phyloP scores from a whole-genome alignment of 1,139 yeast species.

The Trichomonascaceae sp. region DNA sequence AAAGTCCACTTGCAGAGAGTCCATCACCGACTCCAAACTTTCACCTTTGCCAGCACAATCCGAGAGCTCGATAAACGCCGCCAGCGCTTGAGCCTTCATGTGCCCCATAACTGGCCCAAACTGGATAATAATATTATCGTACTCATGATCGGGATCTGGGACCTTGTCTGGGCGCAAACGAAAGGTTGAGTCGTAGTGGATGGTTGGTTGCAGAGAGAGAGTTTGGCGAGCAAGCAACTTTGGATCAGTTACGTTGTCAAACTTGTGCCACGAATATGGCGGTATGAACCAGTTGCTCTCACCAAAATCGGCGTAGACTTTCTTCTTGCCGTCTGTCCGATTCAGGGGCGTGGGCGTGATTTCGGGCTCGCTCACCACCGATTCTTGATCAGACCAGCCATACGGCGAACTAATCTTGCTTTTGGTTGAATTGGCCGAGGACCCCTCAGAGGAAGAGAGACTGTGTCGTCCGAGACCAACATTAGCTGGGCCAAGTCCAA shows the following conservation, averaged over 20 bases:
- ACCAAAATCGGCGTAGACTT: slow-evolving; percentile 1
- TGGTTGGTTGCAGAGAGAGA: slow-evolving; percentile 25
- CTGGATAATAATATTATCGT: slow-evolving; percentile 43
- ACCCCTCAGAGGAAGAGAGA: background rate
- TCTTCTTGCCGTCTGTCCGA: background rate
- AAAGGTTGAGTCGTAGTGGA: slow-evolving; percentile 32
- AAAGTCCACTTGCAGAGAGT: slow-evolving; percentile 50
- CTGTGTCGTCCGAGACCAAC: background rate
- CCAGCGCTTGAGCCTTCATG: slow-evolving; percentile 22
- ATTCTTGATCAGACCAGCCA: no score
- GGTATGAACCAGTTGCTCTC: slow-evolving; percentile 11
- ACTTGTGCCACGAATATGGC: slow-evolving; percentile 13
- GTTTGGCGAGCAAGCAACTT: slow-evolving; percentile 5
- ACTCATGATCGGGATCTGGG: slow-evolving; percentile 34
- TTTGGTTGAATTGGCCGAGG: slow-evolving; percentile 8
- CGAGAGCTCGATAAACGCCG: slow-evolving; percentile 14
- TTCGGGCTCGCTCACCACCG: slow-evolving; percentile 2
- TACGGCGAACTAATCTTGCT: slow-evolving; percentile 6
- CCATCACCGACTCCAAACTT: slow-evolving; percentile 38
- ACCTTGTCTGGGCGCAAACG: slow-evolving; percentile 30
- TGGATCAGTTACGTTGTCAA: background rate
- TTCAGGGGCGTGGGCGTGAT: background rate
- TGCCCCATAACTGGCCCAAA: slow-evolving; percentile 32
- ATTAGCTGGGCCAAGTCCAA: slow-evolving; percentile 3
- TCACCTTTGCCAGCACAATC: slow-evolving; percentile 15